Base-by-base conservation (phyloP, 495 filamentous ascomycete genomes). In the Penicillium steckii region DNA sequence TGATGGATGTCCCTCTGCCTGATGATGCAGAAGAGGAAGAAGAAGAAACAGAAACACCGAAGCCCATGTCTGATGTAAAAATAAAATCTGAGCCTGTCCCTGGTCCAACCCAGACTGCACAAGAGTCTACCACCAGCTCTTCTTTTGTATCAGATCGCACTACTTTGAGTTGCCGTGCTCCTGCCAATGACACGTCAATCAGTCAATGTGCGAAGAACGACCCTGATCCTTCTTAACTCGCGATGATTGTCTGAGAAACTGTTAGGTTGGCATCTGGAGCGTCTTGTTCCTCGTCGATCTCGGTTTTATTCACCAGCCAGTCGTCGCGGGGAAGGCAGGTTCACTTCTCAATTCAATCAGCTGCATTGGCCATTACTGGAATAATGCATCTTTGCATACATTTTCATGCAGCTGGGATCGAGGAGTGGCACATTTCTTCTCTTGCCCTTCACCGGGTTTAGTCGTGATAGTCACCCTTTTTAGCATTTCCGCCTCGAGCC, bases 141-240 rank as follows among this genome's bases (percentile, higher is more conserved):
- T 41, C 38, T 13, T 41, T 41, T 23, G 38, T 41, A 21, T 32
- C 25, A 26, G 27, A 37, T 62, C 68, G 90, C 90, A 91, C 87
- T 85, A 88, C 85, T 85, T 94, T 95, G 83, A 96, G 91, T 91
- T 95, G 86, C 77, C 91, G 89, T 82, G 74, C 64, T 74, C 77
- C 72, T 80, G 58, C 75, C 86, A 77, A 84, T 93, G 84, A 79
- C 75, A 82, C 91, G 88, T 80, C 84, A 82, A 91, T 93, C 81
- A 91, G 91, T 95, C 91, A 88, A 80, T 84, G 85, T 94, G 91
- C 91, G 88, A 77, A 96, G 78, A 96, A 77, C 55, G 69, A 89
- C 52, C 50, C 55, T 68, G 69, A 70, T 61, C 67, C 71, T 71
- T 56, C 25, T 61, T 57, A 68, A 73, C 70, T 61, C 64, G 59